Conservation (phyloP, 495 filamentous ascomycete species). For the Penicillium canescens region DNA sequence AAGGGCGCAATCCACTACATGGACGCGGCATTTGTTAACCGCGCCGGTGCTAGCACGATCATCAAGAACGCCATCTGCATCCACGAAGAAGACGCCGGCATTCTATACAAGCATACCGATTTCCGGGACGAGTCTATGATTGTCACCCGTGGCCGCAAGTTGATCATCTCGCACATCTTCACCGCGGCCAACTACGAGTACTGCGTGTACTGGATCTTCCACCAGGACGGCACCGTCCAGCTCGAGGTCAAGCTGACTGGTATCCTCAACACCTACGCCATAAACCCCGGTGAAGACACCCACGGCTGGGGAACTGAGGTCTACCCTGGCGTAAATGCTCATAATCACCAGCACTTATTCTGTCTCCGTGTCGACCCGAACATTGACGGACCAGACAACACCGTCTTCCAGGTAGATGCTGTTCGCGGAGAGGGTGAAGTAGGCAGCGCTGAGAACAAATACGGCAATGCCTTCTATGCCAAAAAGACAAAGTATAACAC, state of each 20-base stretch:
- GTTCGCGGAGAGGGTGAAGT: slow-evolving; percentile 64
- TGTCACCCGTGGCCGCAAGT: slow-evolving; percentile 83
- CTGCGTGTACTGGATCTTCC: slow-evolving; percentile 91
- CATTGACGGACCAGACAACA: slow-evolving; percentile 85
- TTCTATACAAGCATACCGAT: slow-evolving; percentile 95
- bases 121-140: slow-evolving; percentile 89
- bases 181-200: slow-evolving; percentile 99
- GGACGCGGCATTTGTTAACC: slow-evolving; percentile 79
- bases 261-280: slow-evolving; percentile 89
- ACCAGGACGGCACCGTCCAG: slow-evolving; percentile 91
- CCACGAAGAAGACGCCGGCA: slow-evolving; percentile 92
- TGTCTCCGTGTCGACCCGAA: slow-evolving; percentile 88
- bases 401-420: slow-evolving; percentile 81
- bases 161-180: slow-evolving; percentile 91
- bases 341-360: slow-evolving; percentile 96
- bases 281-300: slow-evolving; percentile 82
- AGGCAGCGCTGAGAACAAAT: slow-evolving; percentile 79
- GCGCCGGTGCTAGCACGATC: slow-evolving; percentile 70
- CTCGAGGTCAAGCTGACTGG: slow-evolving; percentile 95
- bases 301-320: slow-evolving; percentile 93
- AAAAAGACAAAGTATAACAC: slow-evolving; percentile 81
- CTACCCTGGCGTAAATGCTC: slow-evolving; percentile 77
- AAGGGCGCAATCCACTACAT: slow-evolving; percentile 95
- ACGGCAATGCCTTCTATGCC: slow-evolving; percentile 95
- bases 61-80: slow-evolving; percentile 98